Conservation (phyloP, 2,329 filamentous ascomycete species). For the Xylaria sp. region DNA sequence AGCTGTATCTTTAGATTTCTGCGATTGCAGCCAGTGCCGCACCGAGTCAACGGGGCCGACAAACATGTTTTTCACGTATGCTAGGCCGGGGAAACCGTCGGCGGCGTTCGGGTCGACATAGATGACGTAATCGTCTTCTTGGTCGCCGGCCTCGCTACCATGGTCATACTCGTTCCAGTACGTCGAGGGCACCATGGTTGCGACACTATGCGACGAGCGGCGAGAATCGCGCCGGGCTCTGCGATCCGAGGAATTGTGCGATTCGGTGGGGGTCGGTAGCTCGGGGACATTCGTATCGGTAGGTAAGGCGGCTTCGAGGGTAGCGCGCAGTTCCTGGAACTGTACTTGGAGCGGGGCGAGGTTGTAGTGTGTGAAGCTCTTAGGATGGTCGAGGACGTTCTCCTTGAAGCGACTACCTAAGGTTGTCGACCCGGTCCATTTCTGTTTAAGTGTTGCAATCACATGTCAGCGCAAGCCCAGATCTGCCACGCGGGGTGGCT, state of each 20-base stretch:
- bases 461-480: conserved; percentile 27
- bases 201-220: conserved; percentile 35
- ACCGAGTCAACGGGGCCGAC: conserved; percentile 62
- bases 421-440: conserved; percentile 81
- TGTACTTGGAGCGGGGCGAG: conserved; percentile 64
- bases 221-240: conserved; percentile 17
- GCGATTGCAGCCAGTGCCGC: conserved; percentile 59
- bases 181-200: conserved; percentile 36
- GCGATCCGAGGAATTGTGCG: conserved; percentile 35
- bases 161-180: conserved; percentile 94
- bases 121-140: conserved; percentile 74
- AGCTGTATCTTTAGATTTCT: conserved; percentile 20
- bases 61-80: conserved; percentile 66
- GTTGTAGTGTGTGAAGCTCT: conserved; percentile 77
- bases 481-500: conserved; percentile 20
- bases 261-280: conserved; percentile 25
- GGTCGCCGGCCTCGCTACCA: conserved; percentile 74
- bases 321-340: conserved; percentile 62
- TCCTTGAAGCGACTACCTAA: conserved; percentile 74
- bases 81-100: conserved; percentile 70
- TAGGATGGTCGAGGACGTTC: conserved; percentile 72
- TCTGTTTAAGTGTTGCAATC: conserved; percentile 57
- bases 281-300: conserved; percentile 36
- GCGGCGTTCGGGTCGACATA: conserved; percentile 77
- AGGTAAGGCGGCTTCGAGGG: conserved; percentile 60